Base-by-base conservation (phyloP, 2,329 filamentous ascomycete species). In the Hirsutella minnesotensis region DNA sequence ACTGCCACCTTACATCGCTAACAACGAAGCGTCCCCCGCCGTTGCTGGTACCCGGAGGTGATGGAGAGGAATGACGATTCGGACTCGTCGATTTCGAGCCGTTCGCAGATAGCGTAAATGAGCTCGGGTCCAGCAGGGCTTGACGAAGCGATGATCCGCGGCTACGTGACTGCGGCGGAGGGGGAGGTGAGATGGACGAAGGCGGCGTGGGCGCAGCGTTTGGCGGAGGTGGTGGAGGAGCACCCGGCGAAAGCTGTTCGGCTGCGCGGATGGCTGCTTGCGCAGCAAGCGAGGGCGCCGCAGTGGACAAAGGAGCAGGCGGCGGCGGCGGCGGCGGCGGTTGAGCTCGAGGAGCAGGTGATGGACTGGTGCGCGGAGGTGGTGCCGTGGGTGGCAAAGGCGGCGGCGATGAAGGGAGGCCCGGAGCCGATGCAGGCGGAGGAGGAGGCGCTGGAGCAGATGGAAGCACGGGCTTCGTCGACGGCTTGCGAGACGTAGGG, bases 1-100 rank as follows among this genome's bases (percentile, higher is more conserved):
- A 98, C 49, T 81, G 83, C 80, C 88, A 98, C 51, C 90, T 73
- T 42, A 72, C 62, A 60, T 96, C 92, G 48, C 87, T 76, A 40
- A 95, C 79, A 10, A 75, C 63, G 44, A 80, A 65, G 18, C 69
- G 68, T 5, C 56, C 56, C 20, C 57, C 56, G 7, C 52, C 49
- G 29, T 56, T 46, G 45, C 53, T 55, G 2, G 51, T 49, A 18
- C 51, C 51, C 41, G 52, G 55, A 51, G 24, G 24, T 7, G 58
- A 58, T 54, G 53, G 53, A 46, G 50, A 58, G 7, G 48, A 31
- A 8, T 46, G 29, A 19, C 46, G 63, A 4, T 66, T 65, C 1
- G 69, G 67, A 46, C 66, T 72, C 2, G 71, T 65, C 19, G 65
- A 68, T 49, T 71, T 73, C 24, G 61, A 63, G 37, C 81, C 81